These are phyloP conservation scores for Nitzschia sp. DNA, from an alignment of 108 stramenopile species.

Conservation along the genomic window DNA sequence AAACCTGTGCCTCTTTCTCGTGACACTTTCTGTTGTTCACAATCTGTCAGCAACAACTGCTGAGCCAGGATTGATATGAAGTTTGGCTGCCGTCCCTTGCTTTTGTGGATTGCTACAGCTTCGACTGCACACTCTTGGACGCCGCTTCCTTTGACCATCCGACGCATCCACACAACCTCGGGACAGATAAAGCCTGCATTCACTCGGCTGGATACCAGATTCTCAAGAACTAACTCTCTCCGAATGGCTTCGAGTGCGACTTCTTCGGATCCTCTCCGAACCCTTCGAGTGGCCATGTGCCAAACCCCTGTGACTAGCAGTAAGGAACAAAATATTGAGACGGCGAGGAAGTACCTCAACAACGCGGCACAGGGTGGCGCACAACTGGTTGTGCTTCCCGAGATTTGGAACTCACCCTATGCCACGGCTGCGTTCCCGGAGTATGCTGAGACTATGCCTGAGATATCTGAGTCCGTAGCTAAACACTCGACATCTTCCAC, in stretches of 20 bases:
- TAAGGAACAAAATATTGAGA: constrained; percentile 78
- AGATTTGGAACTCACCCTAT: constrained; percentile 98
- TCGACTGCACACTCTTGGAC: not conserved
- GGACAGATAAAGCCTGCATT: too few relatives aligned
- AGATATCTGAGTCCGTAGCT: constrained; percentile 42
- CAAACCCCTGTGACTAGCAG: constrained; percentile 54
- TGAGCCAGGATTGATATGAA: not conserved
- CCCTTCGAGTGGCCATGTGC: constrained; percentile 80
- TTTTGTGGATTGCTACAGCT: constrained; percentile 25
- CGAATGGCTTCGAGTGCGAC: constrained; percentile 27
- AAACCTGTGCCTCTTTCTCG: too few relatives aligned
- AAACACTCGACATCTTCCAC: constrained; percentile 43
- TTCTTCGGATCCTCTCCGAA: not conserved
- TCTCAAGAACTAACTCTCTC: not conserved
- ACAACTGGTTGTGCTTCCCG: constrained; percentile 85
- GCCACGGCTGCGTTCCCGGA: constrained; percentile 92
- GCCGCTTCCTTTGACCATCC: too few relatives aligned
- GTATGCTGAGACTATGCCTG: constrained; percentile 92
- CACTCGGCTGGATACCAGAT: too few relatives aligned
- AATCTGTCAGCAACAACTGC: too few relatives aligned
- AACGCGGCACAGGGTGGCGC: constrained; percentile 77
- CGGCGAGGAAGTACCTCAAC: constrained; percentile 61
- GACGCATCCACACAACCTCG: too few relatives aligned
- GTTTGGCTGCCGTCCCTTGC: constrained; percentile 20
- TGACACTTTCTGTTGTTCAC: too few relatives aligned